These are phyloP conservation scores for Mycosphaerella sp. DNA, from an alignment of 2,329 filamentous ascomycete genomes.

Conservation along the genomic window DNA sequence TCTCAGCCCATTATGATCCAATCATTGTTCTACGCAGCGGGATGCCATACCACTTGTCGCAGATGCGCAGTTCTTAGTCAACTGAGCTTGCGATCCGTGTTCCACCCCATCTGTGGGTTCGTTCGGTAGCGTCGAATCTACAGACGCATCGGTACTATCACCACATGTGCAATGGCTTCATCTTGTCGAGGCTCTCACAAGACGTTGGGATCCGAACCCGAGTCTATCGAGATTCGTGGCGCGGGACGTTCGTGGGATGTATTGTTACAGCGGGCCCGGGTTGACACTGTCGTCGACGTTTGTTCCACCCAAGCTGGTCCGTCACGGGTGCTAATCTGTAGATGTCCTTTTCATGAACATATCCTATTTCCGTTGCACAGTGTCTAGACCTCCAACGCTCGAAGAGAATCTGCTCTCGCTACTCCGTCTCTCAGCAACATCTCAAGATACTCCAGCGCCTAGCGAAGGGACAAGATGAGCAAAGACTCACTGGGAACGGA, in stretches of 20 bases:
- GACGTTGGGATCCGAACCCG: neutral
- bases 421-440: neutral
- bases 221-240: neutral
- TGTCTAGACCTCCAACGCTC: too few species aligned
- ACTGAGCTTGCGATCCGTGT: too few species aligned
- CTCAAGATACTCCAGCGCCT: neutral
- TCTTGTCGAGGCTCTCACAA: too few species aligned
- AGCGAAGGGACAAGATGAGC: neutral
- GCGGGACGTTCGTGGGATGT: neutral
- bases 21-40: neutral
- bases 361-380: neutral
- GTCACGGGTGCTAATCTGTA: neutral
- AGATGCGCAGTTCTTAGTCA: too few species aligned
- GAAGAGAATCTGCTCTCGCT: neutral
- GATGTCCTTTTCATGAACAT: neutral
- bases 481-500: neutral
- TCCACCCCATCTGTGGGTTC: too few species aligned
- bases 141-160: too few species aligned
- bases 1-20: neutral
- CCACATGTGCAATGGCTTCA: too few species aligned
- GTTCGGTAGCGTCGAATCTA: too few species aligned
- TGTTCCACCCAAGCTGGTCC: neutral
- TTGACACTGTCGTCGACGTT: neutral
- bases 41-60: neutral
- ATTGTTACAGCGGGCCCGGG: neutral